Evolutionary conservation across 495 filamentous ascomycete genomes (phyloP), one percentile per base, ranked within the genome.

Genomic region (Letharia columbiana): DNA sequence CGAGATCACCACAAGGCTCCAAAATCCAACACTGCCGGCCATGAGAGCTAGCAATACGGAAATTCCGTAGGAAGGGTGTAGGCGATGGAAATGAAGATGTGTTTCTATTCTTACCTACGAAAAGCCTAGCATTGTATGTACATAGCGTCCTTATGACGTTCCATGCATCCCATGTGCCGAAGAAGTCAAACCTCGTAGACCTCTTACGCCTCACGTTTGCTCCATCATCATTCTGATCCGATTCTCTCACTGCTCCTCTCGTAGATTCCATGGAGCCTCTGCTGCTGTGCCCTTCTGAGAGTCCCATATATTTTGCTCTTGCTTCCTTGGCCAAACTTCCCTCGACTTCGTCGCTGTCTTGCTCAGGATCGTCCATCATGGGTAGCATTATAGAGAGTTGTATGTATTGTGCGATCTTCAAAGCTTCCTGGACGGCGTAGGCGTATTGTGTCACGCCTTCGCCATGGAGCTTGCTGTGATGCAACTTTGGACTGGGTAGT

Each of bases 101-200:
- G 56, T 66, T 49, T 44, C 61, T 68, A 67, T 70, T 79, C 91
- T 80, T 88, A 98, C 93, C 92, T 77, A 97, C 85, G 65, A 87
- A 89, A 62, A 98, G 80, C 75, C 90, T 83, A 60, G 82, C 73
- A 75, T 87, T 87, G 71, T 98, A 97, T 77, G 85, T 91, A 85
- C 91, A 98, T 37, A 90, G 78, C 54, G 89, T 87, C 63, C 95
- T 80, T 69, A 98, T 90, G 44, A 85, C 78, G 75, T 98, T 87
- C 94, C 94, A 98, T 12, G 88, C 87, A 78, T 97, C 93, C 95
- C 94, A 98, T 10, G 87, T 82, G 41, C 84, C 87, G 69, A 88
- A 92, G 7, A 86, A 73, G 70, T 91, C 89, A 42, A 85, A 73
- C 17, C 66, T 75, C 39, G 64, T 59, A 9, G 59, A 45, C 58